Percentiles rank a stretch among this genome's conserved stretches.
phyloP scores from a whole-genome alignment of 306 rosid species.

The Lathyrus oleraceus region DNA sequence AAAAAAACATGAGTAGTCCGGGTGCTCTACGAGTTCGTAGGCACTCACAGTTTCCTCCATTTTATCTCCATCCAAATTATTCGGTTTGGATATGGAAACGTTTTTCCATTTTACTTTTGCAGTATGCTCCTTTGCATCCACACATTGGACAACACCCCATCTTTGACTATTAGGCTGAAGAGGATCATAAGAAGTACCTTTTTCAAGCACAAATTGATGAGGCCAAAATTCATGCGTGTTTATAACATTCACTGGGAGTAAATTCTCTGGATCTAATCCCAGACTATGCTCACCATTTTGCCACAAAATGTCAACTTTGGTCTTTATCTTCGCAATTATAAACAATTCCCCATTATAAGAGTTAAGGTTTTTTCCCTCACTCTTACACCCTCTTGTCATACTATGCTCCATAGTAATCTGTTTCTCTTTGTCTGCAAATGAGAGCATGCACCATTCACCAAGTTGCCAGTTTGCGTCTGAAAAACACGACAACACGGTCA shows the following conservation, averaged over 20 bases:
- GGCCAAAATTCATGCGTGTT: conserved; percentile 91
- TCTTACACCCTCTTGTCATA: conserved; percentile 44
- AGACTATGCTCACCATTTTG: conserved; percentile 72
- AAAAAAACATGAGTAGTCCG: conserved; percentile 72
- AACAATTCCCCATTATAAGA: conserved; percentile 53
- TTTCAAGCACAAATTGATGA: conserved; percentile 78
- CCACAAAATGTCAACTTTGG: conserved; percentile 86
- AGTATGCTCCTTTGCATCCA: conserved; percentile 86
- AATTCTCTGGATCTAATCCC: conserved; percentile 64
- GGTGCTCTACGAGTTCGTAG: conserved; percentile 88
- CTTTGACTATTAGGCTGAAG: conserved; percentile 50
- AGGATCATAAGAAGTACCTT: conserved; percentile 65
- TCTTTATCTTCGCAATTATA: conserved; percentile 69
- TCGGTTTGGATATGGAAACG: conserved; percentile 37
- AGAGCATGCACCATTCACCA: conserved; percentile 90
- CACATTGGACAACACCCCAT: conserved; percentile 88
- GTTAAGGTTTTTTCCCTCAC: conserved; percentile 40
- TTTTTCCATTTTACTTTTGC: conserved; percentile 76
- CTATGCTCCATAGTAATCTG: conserved; percentile 37
- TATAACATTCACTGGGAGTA: conserved; percentile 67
- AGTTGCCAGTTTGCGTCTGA: conserved; percentile 83
- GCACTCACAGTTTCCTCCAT: conserved; percentile 89
- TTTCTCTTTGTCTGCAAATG: conserved; percentile 42
- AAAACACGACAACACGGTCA: conserved; percentile 71
- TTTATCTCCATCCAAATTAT: conserved; percentile 46